phyloP scores from a whole-genome alignment of 768 basidiomycete genomes.

The Mycena leptocephala region DNA sequence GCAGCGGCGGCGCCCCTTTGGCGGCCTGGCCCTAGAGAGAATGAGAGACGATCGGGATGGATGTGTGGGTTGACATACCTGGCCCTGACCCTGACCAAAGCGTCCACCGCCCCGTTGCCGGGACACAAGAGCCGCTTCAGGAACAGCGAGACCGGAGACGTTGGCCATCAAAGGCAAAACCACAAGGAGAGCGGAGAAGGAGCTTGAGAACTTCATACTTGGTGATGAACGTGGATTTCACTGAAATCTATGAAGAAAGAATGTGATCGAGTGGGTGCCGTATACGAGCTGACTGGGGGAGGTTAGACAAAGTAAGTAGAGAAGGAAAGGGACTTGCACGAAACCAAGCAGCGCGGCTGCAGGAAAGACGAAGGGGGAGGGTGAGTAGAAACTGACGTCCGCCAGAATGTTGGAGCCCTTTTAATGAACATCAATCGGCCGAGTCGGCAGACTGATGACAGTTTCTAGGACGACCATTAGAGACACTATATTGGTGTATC shows the following conservation, averaged over 20 bases:
- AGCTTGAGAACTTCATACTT: slow-evolving; percentile 68
- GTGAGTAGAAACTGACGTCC: slow-evolving; percentile 39
- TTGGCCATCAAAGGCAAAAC: slow-evolving; percentile 57
- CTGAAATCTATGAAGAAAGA: slow-evolving; percentile 63
- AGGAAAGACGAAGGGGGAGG: slow-evolving; percentile 43
- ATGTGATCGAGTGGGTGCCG: slow-evolving; percentile 43
- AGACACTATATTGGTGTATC: not conserved
- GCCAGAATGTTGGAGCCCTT: slow-evolving; percentile 6
- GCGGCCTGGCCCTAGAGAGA: slow-evolving; percentile 35
- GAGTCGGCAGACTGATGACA: not conserved
- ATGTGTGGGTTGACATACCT: too few relatives aligned
- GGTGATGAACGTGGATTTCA: slow-evolving; percentile 55
- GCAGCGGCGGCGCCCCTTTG: slow-evolving; percentile 31
- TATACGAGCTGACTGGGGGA: slow-evolving; percentile 47
- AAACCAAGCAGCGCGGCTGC: slow-evolving; percentile 72
- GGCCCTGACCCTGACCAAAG: too few relatives aligned
- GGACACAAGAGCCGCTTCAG: slow-evolving; percentile 36
- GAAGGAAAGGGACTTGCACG: slow-evolving; percentile 29
- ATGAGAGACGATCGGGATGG: too few relatives aligned
- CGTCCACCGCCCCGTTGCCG: too few relatives aligned
- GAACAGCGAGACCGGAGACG: slow-evolving; percentile 48
- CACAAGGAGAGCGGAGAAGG: slow-evolving; percentile 57
- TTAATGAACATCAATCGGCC: slow-evolving; percentile 33
- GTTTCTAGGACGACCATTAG: slow-evolving; percentile 11
- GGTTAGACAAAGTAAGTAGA: slow-evolving; percentile 38